These are phyloP conservation scores for Tricharina praecox DNA, from an alignment of 495 filamentous ascomycete species.

Conservation along the genomic window DNA sequence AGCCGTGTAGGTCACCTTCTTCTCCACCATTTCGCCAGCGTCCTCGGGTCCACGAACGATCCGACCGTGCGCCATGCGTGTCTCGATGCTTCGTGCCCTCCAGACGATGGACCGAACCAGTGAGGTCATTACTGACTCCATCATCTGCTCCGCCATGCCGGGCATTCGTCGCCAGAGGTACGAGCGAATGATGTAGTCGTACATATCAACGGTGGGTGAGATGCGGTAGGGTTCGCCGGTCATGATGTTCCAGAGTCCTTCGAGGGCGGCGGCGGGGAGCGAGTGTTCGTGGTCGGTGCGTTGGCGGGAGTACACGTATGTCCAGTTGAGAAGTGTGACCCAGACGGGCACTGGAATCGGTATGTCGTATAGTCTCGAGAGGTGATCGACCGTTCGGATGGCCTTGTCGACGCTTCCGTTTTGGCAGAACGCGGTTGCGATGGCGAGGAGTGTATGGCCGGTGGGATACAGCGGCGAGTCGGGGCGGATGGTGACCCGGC, in stretches of 20 bases:
- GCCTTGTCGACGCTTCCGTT: conserved; percentile 41
- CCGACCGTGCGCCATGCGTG: background rate
- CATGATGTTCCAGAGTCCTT: conserved; percentile 38
- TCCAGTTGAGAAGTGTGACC: conserved; percentile 42
- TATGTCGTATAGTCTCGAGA: conserved; percentile 40
- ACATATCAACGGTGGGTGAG: conserved; percentile 37
- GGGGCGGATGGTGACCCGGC: background rate
- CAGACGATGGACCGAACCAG: background rate
- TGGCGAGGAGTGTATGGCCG: conserved; percentile 35
- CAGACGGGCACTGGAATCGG: conserved; percentile 35
- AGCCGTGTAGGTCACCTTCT: background rate
- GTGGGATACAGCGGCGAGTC: conserved; percentile 39
- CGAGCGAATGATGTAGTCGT: conserved; percentile 35
- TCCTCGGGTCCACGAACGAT: background rate
- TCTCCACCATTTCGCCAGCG: background rate
- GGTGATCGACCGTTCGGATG: conserved; percentile 37
- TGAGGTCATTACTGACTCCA: conserved; percentile 21
- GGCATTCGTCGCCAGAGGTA: conserved; percentile 18
- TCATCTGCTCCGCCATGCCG: conserved; percentile 18
- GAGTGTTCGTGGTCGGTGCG: conserved; percentile 21
- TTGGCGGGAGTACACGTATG: conserved; percentile 35
- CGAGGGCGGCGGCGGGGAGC: conserved; percentile 32
- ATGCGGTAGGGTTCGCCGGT: conserved; percentile 40
- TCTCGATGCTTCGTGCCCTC: background rate
- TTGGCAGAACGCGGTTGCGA: conserved; percentile 42